Evolutionary conservation across 495 filamentous ascomycete species (phyloP).

Genomic region (Penicillium goetzii): DNA sequence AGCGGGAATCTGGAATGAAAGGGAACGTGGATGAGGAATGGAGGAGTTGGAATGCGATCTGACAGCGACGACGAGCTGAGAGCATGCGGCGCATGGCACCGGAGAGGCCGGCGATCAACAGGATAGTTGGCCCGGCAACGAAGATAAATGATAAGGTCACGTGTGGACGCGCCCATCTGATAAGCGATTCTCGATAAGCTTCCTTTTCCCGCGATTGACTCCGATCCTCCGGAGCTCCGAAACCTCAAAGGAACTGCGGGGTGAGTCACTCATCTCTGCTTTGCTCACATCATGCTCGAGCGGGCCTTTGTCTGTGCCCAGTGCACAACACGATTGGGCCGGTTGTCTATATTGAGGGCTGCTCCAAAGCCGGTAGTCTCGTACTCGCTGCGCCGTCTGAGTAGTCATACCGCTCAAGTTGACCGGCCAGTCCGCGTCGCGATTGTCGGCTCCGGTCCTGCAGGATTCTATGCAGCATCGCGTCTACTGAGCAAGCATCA

Average conservation of each 20-base stretch:
- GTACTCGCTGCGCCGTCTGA: conserved; percentile 28
- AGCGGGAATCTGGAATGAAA: conserved; percentile 13
- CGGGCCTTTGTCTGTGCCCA: conserved; percentile 39
- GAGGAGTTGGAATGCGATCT: conserved; percentile 36
- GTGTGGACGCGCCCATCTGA: conserved; percentile 21
- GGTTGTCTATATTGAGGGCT: conserved; percentile 8
- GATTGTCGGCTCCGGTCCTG: conserved; percentile 91
- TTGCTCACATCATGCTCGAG: conserved; percentile 34
- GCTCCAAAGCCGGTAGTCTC: conserved; percentile 11
- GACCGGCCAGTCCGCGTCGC: conserved; percentile 73
- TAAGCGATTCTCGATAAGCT: conserved; percentile 11
- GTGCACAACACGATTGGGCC: conserved; percentile 35
- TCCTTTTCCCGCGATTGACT: conserved; percentile 1
- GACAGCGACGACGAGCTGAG: conserved; percentile 22
- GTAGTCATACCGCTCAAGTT: conserved; percentile 41
- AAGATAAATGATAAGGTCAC: conserved; percentile 31
- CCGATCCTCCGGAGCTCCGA: conserved; percentile 1
- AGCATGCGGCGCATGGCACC: no score
- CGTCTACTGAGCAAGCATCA: conserved; percentile 74
- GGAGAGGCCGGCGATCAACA: conserved; percentile 30
- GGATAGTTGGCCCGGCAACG: conserved; percentile 45
- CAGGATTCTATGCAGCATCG: conserved; percentile 93
- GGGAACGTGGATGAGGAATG: conserved; percentile 36
- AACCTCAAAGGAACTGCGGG: background rate
- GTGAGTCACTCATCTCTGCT: background rate